Evolutionary conservation across 2,329 filamentous ascomycete species (phyloP).

Genomic region (Acrocalymma vagum): DNA sequence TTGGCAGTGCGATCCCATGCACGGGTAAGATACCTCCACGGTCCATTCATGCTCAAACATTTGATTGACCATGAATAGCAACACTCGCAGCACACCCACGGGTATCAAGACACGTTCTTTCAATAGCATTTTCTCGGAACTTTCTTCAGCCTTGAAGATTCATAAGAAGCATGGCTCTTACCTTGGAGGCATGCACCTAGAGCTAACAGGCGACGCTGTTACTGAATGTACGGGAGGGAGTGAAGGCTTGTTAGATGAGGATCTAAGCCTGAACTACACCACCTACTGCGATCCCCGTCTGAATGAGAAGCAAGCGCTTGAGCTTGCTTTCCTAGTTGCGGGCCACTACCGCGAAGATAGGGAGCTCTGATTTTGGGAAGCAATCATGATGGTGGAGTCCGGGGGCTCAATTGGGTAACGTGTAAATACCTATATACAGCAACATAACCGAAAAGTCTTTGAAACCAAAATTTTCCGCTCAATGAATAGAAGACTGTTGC

Average conservation of each 20-base stretch:
- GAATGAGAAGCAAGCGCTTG: conserved; percentile 97
- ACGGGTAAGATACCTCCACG: conserved; percentile 65
- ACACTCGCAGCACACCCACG: conserved; percentile 70
- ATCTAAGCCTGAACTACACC: conserved; percentile 89
- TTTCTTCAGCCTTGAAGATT: conserved; percentile 82
- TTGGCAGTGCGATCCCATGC: conserved; percentile 99
- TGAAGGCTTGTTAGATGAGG: conserved; percentile 85
- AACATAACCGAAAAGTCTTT: no score
- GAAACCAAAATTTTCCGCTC: no score
- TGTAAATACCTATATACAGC: no score
- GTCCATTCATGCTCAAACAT: conserved; percentile 2
- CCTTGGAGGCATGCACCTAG: conserved; percentile 92
- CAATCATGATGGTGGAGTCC: neutral
- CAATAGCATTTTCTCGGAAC: conserved; percentile 86
- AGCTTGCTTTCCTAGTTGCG: conserved; percentile 92
- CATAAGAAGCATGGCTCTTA: conserved; percentile 86
- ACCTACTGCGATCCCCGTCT: conserved; percentile 94
- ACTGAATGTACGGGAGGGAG: conserved; percentile 95
- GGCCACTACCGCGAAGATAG: conserved; percentile 72
- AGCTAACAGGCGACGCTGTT: conserved; percentile 93
- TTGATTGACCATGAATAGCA: conserved; percentile 44
- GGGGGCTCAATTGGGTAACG: no score
- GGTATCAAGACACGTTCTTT: conserved; percentile 95
- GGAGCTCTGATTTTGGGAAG: conserved; percentile 20
- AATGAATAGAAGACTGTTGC: no score